Conservation (phyloP, 2,329 filamentous ascomycete species). For the Ophiostoma sp. region DNA sequence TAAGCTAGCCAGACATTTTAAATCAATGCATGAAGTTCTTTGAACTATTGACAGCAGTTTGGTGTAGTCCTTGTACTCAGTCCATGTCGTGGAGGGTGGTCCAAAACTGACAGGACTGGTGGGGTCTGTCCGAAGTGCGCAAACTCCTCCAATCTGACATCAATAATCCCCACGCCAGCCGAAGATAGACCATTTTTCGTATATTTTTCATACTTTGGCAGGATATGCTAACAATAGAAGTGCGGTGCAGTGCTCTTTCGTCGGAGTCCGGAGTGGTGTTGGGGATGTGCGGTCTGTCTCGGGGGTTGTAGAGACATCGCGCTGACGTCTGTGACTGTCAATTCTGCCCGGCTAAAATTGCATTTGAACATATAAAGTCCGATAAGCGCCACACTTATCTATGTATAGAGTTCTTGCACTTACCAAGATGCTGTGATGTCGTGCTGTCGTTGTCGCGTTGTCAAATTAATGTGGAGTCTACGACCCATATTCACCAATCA, state of each 20-base stretch:
- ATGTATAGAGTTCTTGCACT: not conserved
- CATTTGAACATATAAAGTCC: not conserved
- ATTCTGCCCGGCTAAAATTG: not conserved
- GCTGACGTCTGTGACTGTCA: not conserved
- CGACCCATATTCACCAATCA: not conserved
- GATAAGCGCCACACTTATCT: not conserved
- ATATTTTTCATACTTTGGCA: not conserved
- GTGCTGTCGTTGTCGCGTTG: not conserved
- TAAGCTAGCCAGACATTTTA: not conserved
- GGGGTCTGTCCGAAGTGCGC: not conserved
- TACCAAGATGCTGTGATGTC: not conserved
- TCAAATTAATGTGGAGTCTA: not conserved
- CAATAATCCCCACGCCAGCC: not conserved
- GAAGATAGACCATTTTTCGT: not conserved
- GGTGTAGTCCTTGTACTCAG: not conserved
- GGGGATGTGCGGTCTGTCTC: conserved; percentile 25
- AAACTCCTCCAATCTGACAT: not conserved
- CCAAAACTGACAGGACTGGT: not conserved
- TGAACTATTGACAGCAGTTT: not conserved
- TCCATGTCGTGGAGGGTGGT: not conserved
- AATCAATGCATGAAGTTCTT: not conserved
- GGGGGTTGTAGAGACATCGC: not conserved
- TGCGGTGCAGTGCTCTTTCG: not conserved
- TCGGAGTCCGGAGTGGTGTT: conserved; percentile 26
- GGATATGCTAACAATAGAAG: not conserved